phyloP scores from a whole-genome alignment of 1,284 basidiomycete species.

The Wolfiporia cocos region DNA sequence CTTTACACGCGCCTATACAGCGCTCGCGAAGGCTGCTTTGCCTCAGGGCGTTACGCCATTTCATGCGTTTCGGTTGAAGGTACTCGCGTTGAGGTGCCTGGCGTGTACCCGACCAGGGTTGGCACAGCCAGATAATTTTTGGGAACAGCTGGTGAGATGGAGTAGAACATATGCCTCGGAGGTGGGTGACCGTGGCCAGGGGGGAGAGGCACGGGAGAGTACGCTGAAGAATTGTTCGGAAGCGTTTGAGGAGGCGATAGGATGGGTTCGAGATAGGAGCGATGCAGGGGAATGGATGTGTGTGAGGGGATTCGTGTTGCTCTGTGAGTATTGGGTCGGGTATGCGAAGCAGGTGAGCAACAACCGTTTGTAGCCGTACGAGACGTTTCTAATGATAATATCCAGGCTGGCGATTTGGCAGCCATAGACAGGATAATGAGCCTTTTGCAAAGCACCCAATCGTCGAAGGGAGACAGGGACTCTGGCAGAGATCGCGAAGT shows the following conservation, averaged over 20 bases:
- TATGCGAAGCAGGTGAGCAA: conserved; percentile 26
- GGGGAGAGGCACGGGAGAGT: no score
- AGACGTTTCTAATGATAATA: no score
- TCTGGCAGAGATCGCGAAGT: no score
- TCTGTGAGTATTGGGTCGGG: conserved; percentile 50
- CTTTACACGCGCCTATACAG: conserved; percentile 52
- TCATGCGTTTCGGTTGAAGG: conserved; percentile 35
- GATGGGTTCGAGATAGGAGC: conserved; percentile 23
- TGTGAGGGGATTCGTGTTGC: conserved; percentile 46
- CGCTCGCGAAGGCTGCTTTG: conserved; percentile 39
- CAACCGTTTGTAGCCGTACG: no score
- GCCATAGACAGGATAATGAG: conserved; percentile 41
- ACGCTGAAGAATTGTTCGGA: conserved; percentile 35
- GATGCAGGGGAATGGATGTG: no score
- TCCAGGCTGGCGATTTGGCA: conserved; percentile 47
- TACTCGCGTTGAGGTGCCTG: conserved; percentile 27
- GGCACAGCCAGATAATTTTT: conserved; percentile 41
- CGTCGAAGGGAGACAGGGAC: no score
- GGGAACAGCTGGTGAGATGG: conserved; percentile 59
- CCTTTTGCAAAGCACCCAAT: conserved; percentile 40
- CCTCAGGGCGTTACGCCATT: conserved; percentile 9
- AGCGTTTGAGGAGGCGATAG: conserved; percentile 30
- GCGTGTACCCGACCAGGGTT: conserved; percentile 24
- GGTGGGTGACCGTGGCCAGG: conserved; percentile 12
- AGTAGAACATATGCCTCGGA: conserved; percentile 38